Base-by-base conservation (phyloP, 1,139 yeast genomes). In the Tardiomyces blankii region DNA sequence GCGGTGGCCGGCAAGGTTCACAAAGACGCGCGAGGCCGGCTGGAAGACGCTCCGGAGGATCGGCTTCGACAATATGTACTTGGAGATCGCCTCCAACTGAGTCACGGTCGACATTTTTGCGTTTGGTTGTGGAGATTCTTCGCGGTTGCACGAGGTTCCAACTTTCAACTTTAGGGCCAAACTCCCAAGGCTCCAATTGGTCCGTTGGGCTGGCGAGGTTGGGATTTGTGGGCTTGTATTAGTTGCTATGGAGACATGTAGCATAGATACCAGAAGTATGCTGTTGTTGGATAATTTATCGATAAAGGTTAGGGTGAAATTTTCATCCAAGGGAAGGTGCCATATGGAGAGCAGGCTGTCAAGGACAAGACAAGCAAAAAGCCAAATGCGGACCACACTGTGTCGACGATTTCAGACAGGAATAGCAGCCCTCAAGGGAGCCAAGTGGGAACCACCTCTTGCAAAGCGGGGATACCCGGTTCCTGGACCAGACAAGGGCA, bases 1-100 rank as follows among this genome's bases (percentile, higher is more conserved):
- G 75, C 96, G 84, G 83, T 89, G 88, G 49, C 97, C 97, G 49
- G 95, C 76, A 58, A 75, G 75, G 55, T 80, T 72, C 56, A 77
- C 73, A 69, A 82, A 88, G 54, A 77, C 70, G 64, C 81, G 77
- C 46, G 96, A 84, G 40, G 82, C 74, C 56, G 98, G 97, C 39
- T 81, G 75, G 53, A 85, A 73, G 54, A 88, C 66, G 64, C 81
- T 79, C 56, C 84, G 75, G 62, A 89, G 77, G 48, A 80, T 65
- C 48, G 96, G 95, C 58, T 88, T 78, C 59, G 83, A 81, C 65
- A 84, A 74, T 63, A 88, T 82, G 73, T 73, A 82, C 67, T 85
- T 89, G 56, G 89, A 82, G 53, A 80, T 72, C 72, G 82, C 86
- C 62, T 79, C 93, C 61, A 88, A 80, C 56, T 89, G 81, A 41